Conservation (phyloP, 495 filamentous ascomycete species). For the Tricharina praecox region DNA sequence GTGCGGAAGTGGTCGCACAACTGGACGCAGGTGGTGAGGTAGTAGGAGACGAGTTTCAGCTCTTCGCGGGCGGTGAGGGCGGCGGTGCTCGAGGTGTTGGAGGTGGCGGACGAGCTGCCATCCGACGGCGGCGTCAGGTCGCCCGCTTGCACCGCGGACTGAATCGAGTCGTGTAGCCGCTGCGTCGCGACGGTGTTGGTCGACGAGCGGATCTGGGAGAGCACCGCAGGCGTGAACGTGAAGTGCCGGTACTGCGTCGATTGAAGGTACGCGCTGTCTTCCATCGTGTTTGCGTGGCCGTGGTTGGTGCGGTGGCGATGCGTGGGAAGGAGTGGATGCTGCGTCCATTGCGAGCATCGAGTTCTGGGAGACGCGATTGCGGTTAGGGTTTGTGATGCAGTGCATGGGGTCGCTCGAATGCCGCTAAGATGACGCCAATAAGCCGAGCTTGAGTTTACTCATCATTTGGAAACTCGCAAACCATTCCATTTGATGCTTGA, state of each 20-base stretch:
- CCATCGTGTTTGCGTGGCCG: slow-evolving; percentile 32
- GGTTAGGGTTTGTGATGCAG: too few relatives aligned
- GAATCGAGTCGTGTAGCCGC: not conserved
- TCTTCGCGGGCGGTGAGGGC: slow-evolving; percentile 60
- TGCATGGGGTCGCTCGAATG: too few relatives aligned
- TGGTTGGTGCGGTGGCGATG: too few relatives aligned
- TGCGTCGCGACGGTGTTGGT: slow-evolving; percentile 52
- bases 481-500: too few relatives aligned
- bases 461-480: too few relatives aligned
- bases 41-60: slow-evolving; percentile 60
- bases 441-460: too few relatives aligned
- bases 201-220: slow-evolving; percentile 49
- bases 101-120: slow-evolving; percentile 21
- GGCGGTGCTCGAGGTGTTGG: slow-evolving; percentile 13
- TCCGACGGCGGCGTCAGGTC: slow-evolving; percentile 34
- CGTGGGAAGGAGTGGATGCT: too few relatives aligned
- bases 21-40: slow-evolving; percentile 54
- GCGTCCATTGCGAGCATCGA: too few relatives aligned
- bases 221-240: slow-evolving; percentile 68
- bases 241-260: slow-evolving; percentile 81
- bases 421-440: too few relatives aligned
- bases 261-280: slow-evolving; percentile 81
- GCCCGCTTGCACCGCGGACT: slow-evolving; percentile 21
- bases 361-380: too few relatives aligned
- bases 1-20: slow-evolving; percentile 61